Percentiles rank a stretch among this genome's conserved stretches.
Conservation (phyloP, 495 filamentous ascomycete genomes). For the Amniculicola lignicola region DNA sequence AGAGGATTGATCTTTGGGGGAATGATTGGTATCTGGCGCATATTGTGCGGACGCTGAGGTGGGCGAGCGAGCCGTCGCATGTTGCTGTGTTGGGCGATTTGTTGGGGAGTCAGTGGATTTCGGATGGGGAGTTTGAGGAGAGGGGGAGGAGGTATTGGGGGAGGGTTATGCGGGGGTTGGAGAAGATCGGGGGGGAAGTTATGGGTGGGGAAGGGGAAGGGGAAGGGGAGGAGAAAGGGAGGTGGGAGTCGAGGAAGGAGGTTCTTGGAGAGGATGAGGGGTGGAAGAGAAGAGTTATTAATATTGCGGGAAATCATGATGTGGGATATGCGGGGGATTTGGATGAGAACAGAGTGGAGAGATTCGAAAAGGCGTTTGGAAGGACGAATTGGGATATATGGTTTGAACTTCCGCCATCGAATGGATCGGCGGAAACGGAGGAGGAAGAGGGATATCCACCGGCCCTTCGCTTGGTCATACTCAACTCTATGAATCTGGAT, state of each 20-base stretch:
- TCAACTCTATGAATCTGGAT: slow-evolving; percentile 92
- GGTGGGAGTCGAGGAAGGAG: slow-evolving; percentile 30
- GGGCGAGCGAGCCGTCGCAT: slow-evolving; percentile 81
- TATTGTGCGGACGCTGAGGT: slow-evolving; percentile 79
- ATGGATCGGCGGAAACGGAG: background rate
- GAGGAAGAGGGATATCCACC: slow-evolving; percentile 28
- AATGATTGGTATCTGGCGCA: slow-evolving; percentile 95
- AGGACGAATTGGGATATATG: slow-evolving; percentile 80
- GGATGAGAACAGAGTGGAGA: slow-evolving; percentile 61
- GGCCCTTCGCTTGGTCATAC: slow-evolving; percentile 71
- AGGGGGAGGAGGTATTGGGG: slow-evolving; percentile 77
- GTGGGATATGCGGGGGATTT: slow-evolving; percentile 94
- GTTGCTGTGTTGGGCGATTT: slow-evolving; percentile 86
- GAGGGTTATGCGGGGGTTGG: slow-evolving; percentile 67
- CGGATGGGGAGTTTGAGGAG: slow-evolving; percentile 72
- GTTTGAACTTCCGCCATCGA: slow-evolving; percentile 54
- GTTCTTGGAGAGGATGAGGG: slow-evolving; percentile 52
- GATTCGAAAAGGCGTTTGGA: slow-evolving; percentile 82
- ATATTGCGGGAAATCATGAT: slow-evolving; percentile 91
- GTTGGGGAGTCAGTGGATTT: slow-evolving; percentile 94
- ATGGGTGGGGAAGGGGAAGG: slow-evolving; percentile 48
- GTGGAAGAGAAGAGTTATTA: slow-evolving; percentile 78
- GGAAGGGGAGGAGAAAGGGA: slow-evolving; percentile 57
- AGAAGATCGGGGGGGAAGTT: slow-evolving; percentile 50
- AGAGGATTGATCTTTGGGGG: slow-evolving; percentile 80